These are phyloP conservation scores for Yamadazyma tumulicola DNA, from an alignment of 805 yeast species.

Conservation along the genomic window DNA sequence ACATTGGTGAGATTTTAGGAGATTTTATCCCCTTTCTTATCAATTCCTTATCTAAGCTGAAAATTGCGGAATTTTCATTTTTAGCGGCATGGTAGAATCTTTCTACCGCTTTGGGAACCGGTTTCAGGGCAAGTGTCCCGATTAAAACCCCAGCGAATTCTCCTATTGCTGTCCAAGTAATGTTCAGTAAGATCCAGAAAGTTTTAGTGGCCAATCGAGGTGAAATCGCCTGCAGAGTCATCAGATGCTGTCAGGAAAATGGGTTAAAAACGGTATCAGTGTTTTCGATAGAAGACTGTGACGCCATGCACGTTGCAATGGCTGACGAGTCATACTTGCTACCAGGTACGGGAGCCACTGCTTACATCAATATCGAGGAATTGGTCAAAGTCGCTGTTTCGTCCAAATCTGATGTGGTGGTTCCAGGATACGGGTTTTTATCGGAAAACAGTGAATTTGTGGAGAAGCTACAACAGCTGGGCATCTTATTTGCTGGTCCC, in stretches of 20 bases:
- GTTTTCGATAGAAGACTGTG: conserved; percentile 84
- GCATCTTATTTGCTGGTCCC: conserved; percentile 94
- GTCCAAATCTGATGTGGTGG: conserved; percentile 83
- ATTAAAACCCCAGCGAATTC: neutral
- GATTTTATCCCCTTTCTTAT: neutral
- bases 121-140: too few relatives aligned
- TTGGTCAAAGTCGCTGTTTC: conserved; percentile 79
- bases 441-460: conserved; percentile 96
- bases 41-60: neutral
- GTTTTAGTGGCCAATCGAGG: conserved; percentile 76
- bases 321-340: conserved; percentile 85
- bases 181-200: conserved; percentile 7
- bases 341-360: conserved; percentile 83
- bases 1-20: neutral
- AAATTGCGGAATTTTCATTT: neutral
- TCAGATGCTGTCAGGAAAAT: conserved; percentile 77
- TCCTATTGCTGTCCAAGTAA: neutral
- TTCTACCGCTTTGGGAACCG: too few relatives aligned
- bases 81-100: too few relatives aligned
- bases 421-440: conserved; percentile 96
- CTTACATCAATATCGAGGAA: conserved; percentile 82
- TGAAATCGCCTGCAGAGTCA: conserved; percentile 93
- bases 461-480: conserved; percentile 75
- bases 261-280: conserved; percentile 79
- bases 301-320: conserved; percentile 76